Conservation (phyloP, 345 rosid genomes). For the Salix dunnii region DNA sequence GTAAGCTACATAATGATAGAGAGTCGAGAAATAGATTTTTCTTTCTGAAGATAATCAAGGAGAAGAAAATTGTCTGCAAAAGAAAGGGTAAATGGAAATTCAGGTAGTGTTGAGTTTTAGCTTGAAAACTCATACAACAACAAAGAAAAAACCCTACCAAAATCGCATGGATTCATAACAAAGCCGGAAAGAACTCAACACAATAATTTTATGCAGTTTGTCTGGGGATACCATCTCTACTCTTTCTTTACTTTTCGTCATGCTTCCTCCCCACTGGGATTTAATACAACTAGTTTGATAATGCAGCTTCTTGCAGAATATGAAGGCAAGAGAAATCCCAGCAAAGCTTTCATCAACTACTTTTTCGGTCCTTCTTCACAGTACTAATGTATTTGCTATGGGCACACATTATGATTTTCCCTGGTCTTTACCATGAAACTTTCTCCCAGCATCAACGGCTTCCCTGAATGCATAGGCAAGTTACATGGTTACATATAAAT, state of each 20-base stretch:
- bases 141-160: neutral
- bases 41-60: neutral
- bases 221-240: neutral
- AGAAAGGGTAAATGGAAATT: neutral
- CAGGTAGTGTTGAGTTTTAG: neutral
- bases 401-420: conserved; percentile 25
- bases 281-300: neutral
- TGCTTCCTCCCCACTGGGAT: neutral
- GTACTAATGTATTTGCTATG: neutral
- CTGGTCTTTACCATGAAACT: conserved; percentile 52
- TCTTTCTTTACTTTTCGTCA: neutral
- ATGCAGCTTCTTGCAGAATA: neutral
- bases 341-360: neutral
- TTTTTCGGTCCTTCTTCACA: no score
- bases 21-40: no score
- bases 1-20: neutral
- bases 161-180: neutral
- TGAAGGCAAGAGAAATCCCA: neutral
- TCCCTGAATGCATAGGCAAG: conserved; percentile 44
- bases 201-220: neutral
- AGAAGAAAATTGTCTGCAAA: neutral
- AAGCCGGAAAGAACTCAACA: neutral
- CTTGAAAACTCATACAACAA: neutral
- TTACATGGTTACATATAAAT: neutral
- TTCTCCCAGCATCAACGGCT: conserved; percentile 75